A percentile compares a stretch with the other conserved stretches of the same genome.
Conservation (phyloP, 2,329 filamentous ascomycete species). For the Parastagonospora avenae region DNA sequence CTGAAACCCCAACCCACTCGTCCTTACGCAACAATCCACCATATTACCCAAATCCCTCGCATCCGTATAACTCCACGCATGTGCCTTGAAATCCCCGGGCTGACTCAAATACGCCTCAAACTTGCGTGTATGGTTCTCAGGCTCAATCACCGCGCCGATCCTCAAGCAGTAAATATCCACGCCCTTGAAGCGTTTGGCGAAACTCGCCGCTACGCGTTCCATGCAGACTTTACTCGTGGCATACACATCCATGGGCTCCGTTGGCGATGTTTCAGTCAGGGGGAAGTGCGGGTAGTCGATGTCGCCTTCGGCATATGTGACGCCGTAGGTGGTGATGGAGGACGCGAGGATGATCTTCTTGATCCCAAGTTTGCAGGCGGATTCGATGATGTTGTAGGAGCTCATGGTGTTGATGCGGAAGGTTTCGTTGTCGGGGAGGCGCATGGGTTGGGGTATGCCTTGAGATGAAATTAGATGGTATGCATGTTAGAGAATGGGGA, state of each 20-base stretch:
- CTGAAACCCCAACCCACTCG: slow-evolving; percentile 63
- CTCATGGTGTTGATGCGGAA: slow-evolving; percentile 51
- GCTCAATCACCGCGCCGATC: slow-evolving; percentile 65
- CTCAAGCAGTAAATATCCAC: slow-evolving; percentile 64
- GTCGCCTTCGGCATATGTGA: slow-evolving; percentile 62
- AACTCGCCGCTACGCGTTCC: slow-evolving; percentile 60
- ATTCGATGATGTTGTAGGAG: slow-evolving; percentile 65
- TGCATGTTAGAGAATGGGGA: neutral
- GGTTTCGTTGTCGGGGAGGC: slow-evolving; percentile 64
- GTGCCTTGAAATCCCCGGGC: slow-evolving; percentile 58
- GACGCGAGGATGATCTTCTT: slow-evolving; percentile 65
- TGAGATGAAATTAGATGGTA: neutral
- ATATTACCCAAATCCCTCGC: slow-evolving; percentile 65
- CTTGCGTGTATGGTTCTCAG: slow-evolving; percentile 58
- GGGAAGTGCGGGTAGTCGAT: slow-evolving; percentile 62
- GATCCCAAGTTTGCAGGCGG: slow-evolving; percentile 64
- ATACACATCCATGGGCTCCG: slow-evolving; percentile 64
- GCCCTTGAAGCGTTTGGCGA: slow-evolving; percentile 57
- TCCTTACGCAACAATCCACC: slow-evolving; percentile 59
- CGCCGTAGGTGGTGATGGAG: slow-evolving; percentile 64
- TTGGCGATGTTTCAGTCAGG: slow-evolving; percentile 62
- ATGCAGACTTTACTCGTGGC: slow-evolving; percentile 64
- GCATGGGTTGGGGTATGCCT: slow-evolving; percentile 59
- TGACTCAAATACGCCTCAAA: slow-evolving; percentile 56
- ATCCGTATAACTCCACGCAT: slow-evolving; percentile 67